Conservation (phyloP, 768 basidiomycete species). For the Rhizopogon sp. region DNA sequence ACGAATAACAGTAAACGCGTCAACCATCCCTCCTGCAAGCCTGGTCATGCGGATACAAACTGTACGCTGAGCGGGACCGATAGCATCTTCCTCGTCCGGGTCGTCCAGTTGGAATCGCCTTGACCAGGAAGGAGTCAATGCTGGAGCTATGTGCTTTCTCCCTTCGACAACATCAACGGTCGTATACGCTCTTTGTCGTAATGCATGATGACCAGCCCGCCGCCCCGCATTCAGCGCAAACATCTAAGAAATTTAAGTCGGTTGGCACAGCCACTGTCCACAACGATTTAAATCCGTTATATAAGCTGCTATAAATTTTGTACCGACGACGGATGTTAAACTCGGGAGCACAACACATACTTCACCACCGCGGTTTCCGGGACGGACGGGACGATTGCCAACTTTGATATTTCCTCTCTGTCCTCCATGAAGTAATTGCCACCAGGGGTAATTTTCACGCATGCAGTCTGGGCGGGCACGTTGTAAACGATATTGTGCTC, state of each 20-base stretch:
- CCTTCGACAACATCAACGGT: not conserved
- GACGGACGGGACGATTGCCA: constrained; percentile 66
- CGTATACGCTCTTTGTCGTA: constrained; percentile 1
- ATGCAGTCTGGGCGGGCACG: constrained; percentile 55
- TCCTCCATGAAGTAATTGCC: constrained; percentile 83
- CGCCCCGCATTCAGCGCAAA: constrained; percentile 8
- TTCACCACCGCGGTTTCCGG: constrained; percentile 51
- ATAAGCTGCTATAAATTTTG: constrained; percentile 25
- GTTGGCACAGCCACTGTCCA: constrained; percentile 12
- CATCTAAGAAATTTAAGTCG: constrained; percentile 8
- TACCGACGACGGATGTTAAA: constrained; percentile 35
- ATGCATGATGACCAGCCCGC: constrained; percentile 4
- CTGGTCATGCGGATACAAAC: constrained; percentile 37
- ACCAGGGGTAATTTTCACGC: constrained; percentile 73
- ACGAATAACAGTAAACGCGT: constrained; percentile 48
- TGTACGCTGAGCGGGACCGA: constrained; percentile 15
- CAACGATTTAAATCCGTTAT: constrained; percentile 8
- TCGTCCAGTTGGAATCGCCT: not conserved
- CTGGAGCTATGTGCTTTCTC: not conserved
- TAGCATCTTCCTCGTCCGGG: not conserved
- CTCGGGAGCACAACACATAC: constrained; percentile 30
- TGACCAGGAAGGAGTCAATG: not conserved
- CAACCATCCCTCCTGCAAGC: constrained; percentile 39
- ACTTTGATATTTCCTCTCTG: constrained; percentile 73
- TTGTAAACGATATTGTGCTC: constrained; percentile 40